Evolutionary conservation across 345 rosid genomes (phyloP), one percentile per base, ranked within the genome.

Genomic region (Camelina neglecta): DNA sequence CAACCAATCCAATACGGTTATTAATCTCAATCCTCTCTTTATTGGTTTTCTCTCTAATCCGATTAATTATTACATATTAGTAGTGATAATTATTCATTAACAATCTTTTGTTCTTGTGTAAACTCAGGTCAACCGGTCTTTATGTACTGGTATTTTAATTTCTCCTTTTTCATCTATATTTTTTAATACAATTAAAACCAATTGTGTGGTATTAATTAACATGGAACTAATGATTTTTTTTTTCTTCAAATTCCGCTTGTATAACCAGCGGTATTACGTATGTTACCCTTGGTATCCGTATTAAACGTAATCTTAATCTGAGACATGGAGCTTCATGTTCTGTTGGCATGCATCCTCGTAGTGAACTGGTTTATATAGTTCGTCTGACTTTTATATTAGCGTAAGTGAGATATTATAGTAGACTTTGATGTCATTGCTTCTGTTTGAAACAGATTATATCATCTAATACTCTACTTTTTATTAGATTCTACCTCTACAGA

Each of bases 1-100:
- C 61, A 72, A 51, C 35, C 42, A 38, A 50, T 51, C 61, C 41
- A 72, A 62, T 16, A n/a, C 69, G 65, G 63, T 64, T 63, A 21
- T 21, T 31, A 41, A 18, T 51, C 11, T 8, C 4, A 61, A 24
- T 62, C 24, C 3, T 44, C 35, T 15, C 11, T 2, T 4, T 29
- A 4, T 29, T 63, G 54, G 10, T 15, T 62, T 24, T 21, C 21
- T 41, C 16, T 20, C n/a, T 2, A 18, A 16, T 61, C 26, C 10
- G 0, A 16, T 24, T 61, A 16, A 10, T 61, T 50, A 53, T 2
- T 21, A 21, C 23, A 21, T 21, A 1, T 21, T 35, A 35, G 18
- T 7, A 26, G 5, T 26, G 35, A 21, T 29, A 29, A 0, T 29
- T 50, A 16, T 13, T 60, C 6, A 39, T 23, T 51, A 39, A 41